Evolutionary conservation across 1,284 basidiomycete species (phyloP).

Genomic region (Ganoderma sp.): DNA sequence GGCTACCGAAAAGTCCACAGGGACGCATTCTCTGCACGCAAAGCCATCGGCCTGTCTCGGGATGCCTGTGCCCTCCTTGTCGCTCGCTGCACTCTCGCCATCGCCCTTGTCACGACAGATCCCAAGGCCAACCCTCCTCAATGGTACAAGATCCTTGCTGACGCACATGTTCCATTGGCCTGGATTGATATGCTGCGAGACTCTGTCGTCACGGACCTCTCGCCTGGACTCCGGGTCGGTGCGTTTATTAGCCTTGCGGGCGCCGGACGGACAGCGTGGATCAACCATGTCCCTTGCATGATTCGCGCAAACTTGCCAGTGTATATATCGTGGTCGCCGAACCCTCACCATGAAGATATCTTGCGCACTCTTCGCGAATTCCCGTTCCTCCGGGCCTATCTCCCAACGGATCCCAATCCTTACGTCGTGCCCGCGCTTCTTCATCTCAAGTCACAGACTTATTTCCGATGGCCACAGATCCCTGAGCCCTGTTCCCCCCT

Average conservation of each 20-base stretch:
- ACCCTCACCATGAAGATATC: background rate
- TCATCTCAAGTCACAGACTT: no score
- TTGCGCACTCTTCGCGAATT: background rate
- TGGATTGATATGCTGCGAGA: conserved; percentile 9
- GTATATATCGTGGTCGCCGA: conserved; percentile 5
- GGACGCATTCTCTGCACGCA: no score
- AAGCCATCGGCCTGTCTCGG: background rate
- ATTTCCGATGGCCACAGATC: no score
- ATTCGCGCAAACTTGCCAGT: conserved; percentile 11
- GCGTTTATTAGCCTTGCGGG: background rate
- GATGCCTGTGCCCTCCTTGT: conserved; percentile 10
- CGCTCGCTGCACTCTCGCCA: conserved; percentile 14
- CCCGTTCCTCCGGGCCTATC: background rate
- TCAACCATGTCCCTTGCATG: conserved; percentile 19
- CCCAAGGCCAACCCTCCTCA: background rate
- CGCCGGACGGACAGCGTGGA: background rate
- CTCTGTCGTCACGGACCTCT: conserved; percentile 7
- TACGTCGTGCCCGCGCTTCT: no score
- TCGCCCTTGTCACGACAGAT: conserved; percentile 9
- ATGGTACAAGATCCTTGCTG: background rate
- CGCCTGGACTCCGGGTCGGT: conserved; percentile 12
- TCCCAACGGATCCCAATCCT: background rate
- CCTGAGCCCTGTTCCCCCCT: no score
- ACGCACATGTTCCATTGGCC: background rate
- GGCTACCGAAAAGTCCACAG: background rate